Percentiles rank a stretch among this genome's conserved stretches.
Conservation (phyloP, 768 basidiomycete species). For the Cystofilobasidium capitatum region DNA sequence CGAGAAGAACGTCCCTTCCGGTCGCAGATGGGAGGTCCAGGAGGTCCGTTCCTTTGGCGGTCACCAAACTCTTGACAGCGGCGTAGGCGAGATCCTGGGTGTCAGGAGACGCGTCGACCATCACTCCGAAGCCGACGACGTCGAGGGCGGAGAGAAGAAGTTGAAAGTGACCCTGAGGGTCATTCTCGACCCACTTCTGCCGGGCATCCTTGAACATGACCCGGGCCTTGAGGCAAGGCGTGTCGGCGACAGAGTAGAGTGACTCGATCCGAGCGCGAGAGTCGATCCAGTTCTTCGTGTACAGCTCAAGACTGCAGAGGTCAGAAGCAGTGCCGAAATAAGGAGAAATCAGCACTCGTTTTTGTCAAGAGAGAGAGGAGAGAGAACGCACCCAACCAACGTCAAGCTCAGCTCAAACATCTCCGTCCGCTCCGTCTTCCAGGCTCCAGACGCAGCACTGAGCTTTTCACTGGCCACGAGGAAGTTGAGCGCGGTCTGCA, state of each 20-base stretch:
- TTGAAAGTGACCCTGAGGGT: neutral
- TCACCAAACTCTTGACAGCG: neutral
- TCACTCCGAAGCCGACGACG: constrained; percentile 52
- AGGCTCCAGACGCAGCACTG: neutral
- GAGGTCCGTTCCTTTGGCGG: constrained; percentile 43
- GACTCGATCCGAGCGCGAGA: constrained; percentile 45
- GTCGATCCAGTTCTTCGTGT: neutral
- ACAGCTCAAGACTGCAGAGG: neutral
- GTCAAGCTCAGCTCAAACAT: constrained; percentile 44
- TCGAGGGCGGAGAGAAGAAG: constrained; percentile 4
- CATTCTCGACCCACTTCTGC: neutral
- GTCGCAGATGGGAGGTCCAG: constrained; percentile 54
- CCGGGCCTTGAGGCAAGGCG: neutral
- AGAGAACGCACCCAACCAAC: constrained; percentile 50
- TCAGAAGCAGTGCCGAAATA: too few species aligned
- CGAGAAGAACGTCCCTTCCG: constrained; percentile 53
- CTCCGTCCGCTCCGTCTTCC: neutral
- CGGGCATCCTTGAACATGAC: neutral
- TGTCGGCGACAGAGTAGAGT: neutral
- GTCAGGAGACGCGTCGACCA: constrained; percentile 45
- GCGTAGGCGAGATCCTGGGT: neutral
- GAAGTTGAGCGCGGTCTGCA: constrained; percentile 8
- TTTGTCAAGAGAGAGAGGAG: neutral
- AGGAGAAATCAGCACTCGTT: neutral
- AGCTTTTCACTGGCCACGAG: constrained; percentile 7